Evolutionary conservation across 1,284 basidiomycete species (phyloP).

Genomic region (Cryptococcus maquisensis): DNA sequence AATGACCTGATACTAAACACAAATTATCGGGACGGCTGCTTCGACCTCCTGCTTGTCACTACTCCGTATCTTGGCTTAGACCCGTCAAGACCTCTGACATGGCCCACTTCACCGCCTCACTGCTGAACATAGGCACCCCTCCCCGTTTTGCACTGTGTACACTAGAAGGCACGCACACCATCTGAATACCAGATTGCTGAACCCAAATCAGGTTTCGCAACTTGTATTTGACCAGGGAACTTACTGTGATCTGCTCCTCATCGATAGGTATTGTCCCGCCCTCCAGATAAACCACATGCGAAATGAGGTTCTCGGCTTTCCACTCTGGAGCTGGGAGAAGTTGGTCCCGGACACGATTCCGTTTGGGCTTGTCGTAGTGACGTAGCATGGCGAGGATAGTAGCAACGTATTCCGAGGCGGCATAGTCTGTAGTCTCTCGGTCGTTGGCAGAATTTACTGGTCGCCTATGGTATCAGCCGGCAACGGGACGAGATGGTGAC

Average conservation of each 20-base stretch:
- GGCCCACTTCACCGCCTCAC: slow-evolving; percentile 41
- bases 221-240: slow-evolving; percentile 32
- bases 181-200: slow-evolving; percentile 33
- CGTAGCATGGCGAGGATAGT: slow-evolving; percentile 70
- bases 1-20: too few relatives aligned
- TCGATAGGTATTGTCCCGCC: slow-evolving; percentile 63
- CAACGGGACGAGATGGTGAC: neutral
- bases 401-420: slow-evolving; percentile 78
- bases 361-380: slow-evolving; percentile 49
- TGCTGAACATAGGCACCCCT: slow-evolving; percentile 32
- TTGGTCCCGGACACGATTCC: slow-evolving; percentile 1
- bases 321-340: slow-evolving; percentile 15
- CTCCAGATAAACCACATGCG: slow-evolving; percentile 74
- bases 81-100: slow-evolving; percentile 27
- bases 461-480: neutral
- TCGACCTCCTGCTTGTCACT: too few relatives aligned
- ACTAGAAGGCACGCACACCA: slow-evolving; percentile 30
- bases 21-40: too few relatives aligned
- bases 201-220: neutral
- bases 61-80: neutral
- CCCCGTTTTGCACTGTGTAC: slow-evolving; percentile 18
- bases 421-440: slow-evolving; percentile 82
- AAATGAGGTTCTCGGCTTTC: slow-evolving; percentile 53
- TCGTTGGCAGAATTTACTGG: slow-evolving; percentile 85
- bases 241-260: slow-evolving; percentile 58